Evolutionary conservation across 2,329 filamentous ascomycete species (phyloP).

Genomic region (Dactylellina haptotyla): DNA sequence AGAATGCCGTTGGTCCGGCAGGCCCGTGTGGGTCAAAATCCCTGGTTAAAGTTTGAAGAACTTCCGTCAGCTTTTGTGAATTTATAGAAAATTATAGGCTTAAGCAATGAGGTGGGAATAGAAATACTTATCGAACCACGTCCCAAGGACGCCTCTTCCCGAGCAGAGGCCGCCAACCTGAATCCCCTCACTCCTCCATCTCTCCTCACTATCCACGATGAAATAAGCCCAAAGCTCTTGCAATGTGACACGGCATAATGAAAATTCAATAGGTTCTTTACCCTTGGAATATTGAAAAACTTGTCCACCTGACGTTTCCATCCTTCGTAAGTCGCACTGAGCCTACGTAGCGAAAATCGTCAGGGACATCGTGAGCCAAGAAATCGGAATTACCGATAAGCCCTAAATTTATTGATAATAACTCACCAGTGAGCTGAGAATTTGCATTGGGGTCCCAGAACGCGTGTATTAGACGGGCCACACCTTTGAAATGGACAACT

Average conservation of each 20-base stretch:
- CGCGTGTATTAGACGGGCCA: slow-evolving; percentile 71
- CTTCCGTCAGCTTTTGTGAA: not conserved
- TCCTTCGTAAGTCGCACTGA: slow-evolving; percentile 73
- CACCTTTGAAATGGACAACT: slow-evolving; percentile 75
- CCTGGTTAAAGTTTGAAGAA: slow-evolving; percentile 60
- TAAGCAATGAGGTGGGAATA: not conserved
- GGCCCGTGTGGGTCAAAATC: slow-evolving; percentile 76
- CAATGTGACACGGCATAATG: not conserved
- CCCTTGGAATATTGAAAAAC: slow-evolving; percentile 71
- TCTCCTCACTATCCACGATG: slow-evolving; percentile 68
- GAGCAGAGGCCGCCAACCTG: slow-evolving; percentile 76
- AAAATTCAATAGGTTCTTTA: slow-evolving; percentile 55
- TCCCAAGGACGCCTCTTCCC: slow-evolving; percentile 75
- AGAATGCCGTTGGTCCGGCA: slow-evolving; percentile 78
- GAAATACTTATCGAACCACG: slow-evolving; percentile 78
- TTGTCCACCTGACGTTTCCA: slow-evolving; percentile 80
- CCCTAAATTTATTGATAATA: slow-evolving; percentile 49
- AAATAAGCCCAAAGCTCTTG: slow-evolving; percentile 57
- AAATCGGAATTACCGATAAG: slow-evolving; percentile 31
- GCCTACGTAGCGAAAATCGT: slow-evolving; percentile 61
- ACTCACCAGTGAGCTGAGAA: slow-evolving; percentile 72
- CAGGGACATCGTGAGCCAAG: slow-evolving; percentile 21
- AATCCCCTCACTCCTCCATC: slow-evolving; percentile 80
- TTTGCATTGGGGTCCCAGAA: slow-evolving; percentile 76
- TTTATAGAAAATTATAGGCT: not conserved